Evolutionary conservation across 2,329 filamentous ascomycete genomes (phyloP).

Genomic region (Torrubiella hemipterigena): DNA sequence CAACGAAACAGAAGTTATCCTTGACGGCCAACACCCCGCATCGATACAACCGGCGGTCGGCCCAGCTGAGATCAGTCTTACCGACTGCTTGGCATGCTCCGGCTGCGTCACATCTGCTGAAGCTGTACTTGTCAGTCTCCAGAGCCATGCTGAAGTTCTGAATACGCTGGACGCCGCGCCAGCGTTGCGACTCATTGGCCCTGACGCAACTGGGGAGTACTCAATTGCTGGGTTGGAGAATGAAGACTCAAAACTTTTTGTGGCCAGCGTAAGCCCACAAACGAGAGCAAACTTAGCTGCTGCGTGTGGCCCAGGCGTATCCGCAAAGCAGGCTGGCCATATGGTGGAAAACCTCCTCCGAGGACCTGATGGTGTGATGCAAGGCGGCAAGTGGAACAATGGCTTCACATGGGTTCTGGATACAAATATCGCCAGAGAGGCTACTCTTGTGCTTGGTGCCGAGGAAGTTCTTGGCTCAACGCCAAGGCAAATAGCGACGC

Average conservation of each 20-base stretch:
- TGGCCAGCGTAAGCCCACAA: slow-evolving; percentile 89
- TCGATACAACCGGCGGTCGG: slow-evolving; percentile 33
- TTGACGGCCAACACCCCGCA: slow-evolving; percentile 63
- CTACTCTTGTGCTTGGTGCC: slow-evolving; percentile 67
- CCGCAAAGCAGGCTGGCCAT: slow-evolving; percentile 59
- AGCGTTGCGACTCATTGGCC: slow-evolving; percentile 26
- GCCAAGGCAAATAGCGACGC: slow-evolving; percentile 9
- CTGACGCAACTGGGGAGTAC: slow-evolving; percentile 19
- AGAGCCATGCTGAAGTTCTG: slow-evolving; percentile 87
- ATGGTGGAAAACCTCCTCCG: slow-evolving; percentile 72
- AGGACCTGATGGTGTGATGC: slow-evolving; percentile 55
- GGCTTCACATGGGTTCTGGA: slow-evolving; percentile 84
- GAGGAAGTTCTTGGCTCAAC: slow-evolving; percentile 48
- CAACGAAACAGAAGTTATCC: slow-evolving; percentile 73
- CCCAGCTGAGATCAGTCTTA: slow-evolving; percentile 87
- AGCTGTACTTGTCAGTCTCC: slow-evolving; percentile 88
- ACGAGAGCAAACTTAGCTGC: slow-evolving; percentile 80
- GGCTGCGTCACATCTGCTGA: slow-evolving; percentile 96
- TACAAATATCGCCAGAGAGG: slow-evolving; percentile 73
- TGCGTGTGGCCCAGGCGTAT: slow-evolving; percentile 60
- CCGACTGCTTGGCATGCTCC: slow-evolving; percentile 93
- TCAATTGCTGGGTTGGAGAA: slow-evolving; percentile 41
- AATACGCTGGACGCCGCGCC: slow-evolving; percentile 62
- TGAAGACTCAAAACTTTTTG: slow-evolving; percentile 61
- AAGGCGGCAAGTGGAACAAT: slow-evolving; percentile 60